phyloP scores from a whole-genome alignment of 2,329 filamentous ascomycete species.

The Hansfordia pulvinata region DNA sequence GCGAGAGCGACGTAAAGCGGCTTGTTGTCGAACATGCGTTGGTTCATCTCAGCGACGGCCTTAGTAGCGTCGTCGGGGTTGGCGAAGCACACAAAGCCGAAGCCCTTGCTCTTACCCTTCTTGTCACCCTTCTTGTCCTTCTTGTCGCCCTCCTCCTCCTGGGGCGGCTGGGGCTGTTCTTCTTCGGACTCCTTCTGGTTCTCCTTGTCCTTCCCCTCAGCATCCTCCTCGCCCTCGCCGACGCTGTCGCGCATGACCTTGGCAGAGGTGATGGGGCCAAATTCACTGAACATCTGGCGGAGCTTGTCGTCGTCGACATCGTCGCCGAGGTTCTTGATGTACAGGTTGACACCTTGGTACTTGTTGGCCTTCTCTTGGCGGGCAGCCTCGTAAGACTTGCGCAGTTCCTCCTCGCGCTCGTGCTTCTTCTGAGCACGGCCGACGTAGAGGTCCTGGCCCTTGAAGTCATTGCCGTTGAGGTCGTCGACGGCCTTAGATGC shows the following conservation, averaged over 20 bases:
- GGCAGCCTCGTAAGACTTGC: constrained; percentile 96
- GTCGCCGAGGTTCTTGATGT: constrained; percentile 98
- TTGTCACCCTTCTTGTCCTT: constrained; percentile 48
- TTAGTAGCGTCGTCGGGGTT: constrained; percentile 98
- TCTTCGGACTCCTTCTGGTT: constrained; percentile 34
- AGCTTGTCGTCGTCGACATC: constrained; percentile 97
- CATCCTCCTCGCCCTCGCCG: constrained; percentile 39
- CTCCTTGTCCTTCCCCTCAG: constrained; percentile 36
- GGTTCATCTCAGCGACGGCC: constrained; percentile 98
- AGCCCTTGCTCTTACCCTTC: constrained; percentile 97
- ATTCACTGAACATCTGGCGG: constrained; percentile 81
- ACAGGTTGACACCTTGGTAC: constrained; percentile 98
- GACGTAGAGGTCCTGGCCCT: constrained; percentile 91
- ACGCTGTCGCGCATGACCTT: constrained; percentile 94
- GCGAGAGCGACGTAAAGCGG: constrained; percentile 95
- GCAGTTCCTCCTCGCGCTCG: constrained; percentile 97
- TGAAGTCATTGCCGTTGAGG: constrained; percentile 84
- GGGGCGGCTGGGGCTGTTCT: no score
- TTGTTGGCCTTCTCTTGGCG: constrained; percentile 97
- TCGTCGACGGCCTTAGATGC: constrained; percentile 79
- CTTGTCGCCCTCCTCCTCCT: constrained; percentile 38
- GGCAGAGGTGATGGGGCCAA: constrained; percentile 90
- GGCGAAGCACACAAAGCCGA: constrained; percentile 99
- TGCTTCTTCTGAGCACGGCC: constrained; percentile 99
- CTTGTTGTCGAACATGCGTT: constrained; percentile 96